phyloP scores from a whole-genome alignment of 345 rosid species.

The Raphanus raphanistrum region DNA sequence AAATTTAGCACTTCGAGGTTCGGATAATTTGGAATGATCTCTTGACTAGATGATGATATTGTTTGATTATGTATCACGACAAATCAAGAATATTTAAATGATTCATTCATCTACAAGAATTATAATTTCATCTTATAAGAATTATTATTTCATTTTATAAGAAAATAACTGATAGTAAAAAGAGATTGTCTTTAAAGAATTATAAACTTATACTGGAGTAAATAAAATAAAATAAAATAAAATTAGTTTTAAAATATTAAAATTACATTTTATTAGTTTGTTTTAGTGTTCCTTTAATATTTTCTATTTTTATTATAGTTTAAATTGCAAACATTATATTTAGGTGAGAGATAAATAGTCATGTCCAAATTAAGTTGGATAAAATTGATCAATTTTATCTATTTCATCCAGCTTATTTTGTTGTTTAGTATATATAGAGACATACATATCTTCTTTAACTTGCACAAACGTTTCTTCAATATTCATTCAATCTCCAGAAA shows the following conservation, averaged over 20 bases:
- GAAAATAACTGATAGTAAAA: neutral
- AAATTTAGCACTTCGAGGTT: slow-evolving; percentile 6
- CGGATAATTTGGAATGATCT: neutral
- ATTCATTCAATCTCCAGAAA: neutral
- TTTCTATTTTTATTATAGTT: neutral
- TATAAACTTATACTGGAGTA: neutral
- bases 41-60: neutral
- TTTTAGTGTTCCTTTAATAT: neutral
- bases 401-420: slow-evolving; percentile 6
- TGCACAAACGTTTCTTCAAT: slow-evolving; percentile 27
- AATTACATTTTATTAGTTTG: neutral
- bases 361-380: slow-evolving; percentile 22
- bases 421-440: neutral
- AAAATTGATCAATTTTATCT: slow-evolving; percentile 12
- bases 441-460: neutral
- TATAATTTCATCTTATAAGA: neutral
- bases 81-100: neutral
- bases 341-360: slow-evolving; percentile 12
- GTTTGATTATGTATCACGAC: neutral
- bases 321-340: slow-evolving; percentile 9
- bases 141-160: neutral
- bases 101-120: neutral
- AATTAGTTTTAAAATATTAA: neutral
- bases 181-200: neutral
- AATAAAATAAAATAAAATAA: too few relatives aligned